Percentiles rank a stretch among this genome's conserved stretches.
Conservation (phyloP, 768 basidiomycete species). For the Solioccasus polychromus region DNA sequence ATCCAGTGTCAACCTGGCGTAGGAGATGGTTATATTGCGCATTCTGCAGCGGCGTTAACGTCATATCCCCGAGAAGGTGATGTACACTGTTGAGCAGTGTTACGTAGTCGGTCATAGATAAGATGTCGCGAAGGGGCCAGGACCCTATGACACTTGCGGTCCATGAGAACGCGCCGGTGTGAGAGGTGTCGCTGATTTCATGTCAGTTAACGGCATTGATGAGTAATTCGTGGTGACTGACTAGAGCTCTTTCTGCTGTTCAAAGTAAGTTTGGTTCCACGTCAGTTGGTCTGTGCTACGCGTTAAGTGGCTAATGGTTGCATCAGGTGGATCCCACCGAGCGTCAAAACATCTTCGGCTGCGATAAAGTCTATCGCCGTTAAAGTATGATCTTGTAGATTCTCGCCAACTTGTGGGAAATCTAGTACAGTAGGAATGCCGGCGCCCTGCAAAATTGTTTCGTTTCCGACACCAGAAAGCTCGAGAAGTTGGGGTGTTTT, state of each 20-base stretch:
- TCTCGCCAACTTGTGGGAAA: neutral
- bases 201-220: neutral
- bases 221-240: too few relatives aligned
- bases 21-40: neutral
- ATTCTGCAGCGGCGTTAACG: neutral
- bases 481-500: slow-evolving; percentile 1
- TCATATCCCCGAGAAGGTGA: neutral
- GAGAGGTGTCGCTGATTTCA: neutral
- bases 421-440: neutral
- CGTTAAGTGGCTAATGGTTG: neutral
- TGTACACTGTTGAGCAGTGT: neutral
- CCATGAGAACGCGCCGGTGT: neutral
- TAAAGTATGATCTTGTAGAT: slow-evolving; percentile 1
- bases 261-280: neutral
- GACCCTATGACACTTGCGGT: neutral
- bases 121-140: neutral
- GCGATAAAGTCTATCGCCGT: neutral
- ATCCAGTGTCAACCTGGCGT: neutral
- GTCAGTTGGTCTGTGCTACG: neutral
- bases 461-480: neutral
- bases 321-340: neutral
- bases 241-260: neutral
- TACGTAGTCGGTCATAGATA: neutral
- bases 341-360: neutral
- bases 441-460: neutral